These are phyloP conservation scores for Populus euphratica DNA, from an alignment of 345 rosid species.

Conservation along the genomic window DNA sequence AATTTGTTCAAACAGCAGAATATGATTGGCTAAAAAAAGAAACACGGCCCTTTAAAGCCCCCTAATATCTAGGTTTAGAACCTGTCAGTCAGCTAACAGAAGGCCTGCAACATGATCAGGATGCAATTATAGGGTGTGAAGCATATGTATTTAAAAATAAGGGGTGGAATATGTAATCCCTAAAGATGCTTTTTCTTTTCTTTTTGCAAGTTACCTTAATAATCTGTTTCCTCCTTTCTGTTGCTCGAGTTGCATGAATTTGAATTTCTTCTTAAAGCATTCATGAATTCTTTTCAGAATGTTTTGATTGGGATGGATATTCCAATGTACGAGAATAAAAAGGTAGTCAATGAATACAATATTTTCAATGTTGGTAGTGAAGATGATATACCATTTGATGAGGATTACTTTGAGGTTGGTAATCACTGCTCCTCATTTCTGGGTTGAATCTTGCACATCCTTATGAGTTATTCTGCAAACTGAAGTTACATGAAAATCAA, in stretches of 20 bases:
- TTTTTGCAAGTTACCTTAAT: neutral
- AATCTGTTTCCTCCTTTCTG: neutral
- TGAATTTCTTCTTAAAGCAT: neutral
- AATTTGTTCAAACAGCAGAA: neutral
- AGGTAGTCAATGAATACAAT: conserved; percentile 47
- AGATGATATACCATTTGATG: conserved; percentile 54
- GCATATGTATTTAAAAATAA: neutral
- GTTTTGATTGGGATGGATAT: conserved; percentile 80
- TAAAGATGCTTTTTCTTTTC: neutral
- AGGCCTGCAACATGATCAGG: neutral
- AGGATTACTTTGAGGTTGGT: conserved; percentile 71
- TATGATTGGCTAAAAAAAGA: neutral
- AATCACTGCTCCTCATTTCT: conserved; percentile 19
- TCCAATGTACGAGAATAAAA: conserved; percentile 48
- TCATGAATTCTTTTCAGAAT: conserved; percentile 49
- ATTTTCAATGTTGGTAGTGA: conserved; percentile 39
- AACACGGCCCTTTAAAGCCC: neutral
- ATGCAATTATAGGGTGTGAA: neutral
- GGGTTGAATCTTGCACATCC: neutral
- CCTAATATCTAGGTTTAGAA: neutral
- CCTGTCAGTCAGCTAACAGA: neutral
- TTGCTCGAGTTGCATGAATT: neutral
- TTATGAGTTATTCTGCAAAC: conserved; percentile 3
- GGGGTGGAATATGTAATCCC: neutral
- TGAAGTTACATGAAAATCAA: conserved; percentile 16